Base-by-base conservation (phyloP, 176 grass and related monocot genomes). In the Triticum aestivum region DNA sequence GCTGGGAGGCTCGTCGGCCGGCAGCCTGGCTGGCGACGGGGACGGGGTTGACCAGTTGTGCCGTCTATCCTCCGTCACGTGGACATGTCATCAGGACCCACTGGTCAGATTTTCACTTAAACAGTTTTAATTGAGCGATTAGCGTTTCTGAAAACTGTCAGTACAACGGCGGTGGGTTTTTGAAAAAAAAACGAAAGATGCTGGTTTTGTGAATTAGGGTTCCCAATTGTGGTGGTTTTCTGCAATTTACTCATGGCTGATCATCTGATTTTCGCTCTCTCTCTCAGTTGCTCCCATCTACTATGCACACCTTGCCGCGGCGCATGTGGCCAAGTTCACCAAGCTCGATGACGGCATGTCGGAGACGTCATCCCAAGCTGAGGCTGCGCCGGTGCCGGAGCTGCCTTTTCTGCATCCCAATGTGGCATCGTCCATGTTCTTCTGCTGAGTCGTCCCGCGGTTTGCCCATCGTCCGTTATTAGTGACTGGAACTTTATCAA, bases 361-460 rank as follows among this genome's bases (percentile, higher is more conserved):
- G 5, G 92, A 91, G 29, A 89, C 81, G 5, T 85, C 87, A 2
- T 91, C 86, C 0, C 54, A 75, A 3, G 44, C 65, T 11, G n/a
- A 9, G 11, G 42, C 18, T 6, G 49, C 20, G 23, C 17, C 20
- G 4, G 39, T 86, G 15, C 91, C 84, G 0, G 78, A 91, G 27
- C 52, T 96, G 27, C 89, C 87, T 20, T 41, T n/a, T 17, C 59
- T 93, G 75, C 89, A 96, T 23, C 0, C 18, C 6, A 79, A 82
- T 2, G 91, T 93, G 12, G 52, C 21, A 17, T 81, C 65, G 2
- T 88, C 84, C 1, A 96, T 96, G 94, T 90, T 93, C 75, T 96
- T 90, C 79, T 96, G 91, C 80, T 91, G 69, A 75, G 23, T 24
- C 23, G 41, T 49, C 41, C 10, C 10, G 42, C 2, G 47, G 12